These are phyloP conservation scores for Alternaria consortialis DNA, from an alignment of 2,329 filamentous ascomycete genomes.

Conservation along the genomic window DNA sequence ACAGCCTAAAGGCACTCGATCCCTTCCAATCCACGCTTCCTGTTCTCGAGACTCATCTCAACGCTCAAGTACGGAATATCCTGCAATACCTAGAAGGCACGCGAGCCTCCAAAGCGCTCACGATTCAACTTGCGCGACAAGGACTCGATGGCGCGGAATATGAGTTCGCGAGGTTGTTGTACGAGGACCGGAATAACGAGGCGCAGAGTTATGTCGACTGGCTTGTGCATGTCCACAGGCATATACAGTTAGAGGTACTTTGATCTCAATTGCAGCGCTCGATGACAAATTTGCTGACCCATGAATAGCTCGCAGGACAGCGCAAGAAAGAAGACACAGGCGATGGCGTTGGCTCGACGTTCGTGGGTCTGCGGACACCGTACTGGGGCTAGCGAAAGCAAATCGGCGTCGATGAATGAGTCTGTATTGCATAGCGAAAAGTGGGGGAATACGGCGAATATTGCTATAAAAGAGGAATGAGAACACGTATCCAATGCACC, in stretches of 20 bases:
- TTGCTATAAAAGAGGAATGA: constrained; percentile 13
- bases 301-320: constrained; percentile 66
- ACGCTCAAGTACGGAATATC: constrained; percentile 93
- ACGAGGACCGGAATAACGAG: constrained; percentile 97
- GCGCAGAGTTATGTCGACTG: constrained; percentile 98
- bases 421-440: constrained; percentile 43
- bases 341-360: constrained; percentile 44
- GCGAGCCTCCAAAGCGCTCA: constrained; percentile 86
- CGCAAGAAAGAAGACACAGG: constrained; percentile 71
- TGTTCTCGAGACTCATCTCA: constrained; percentile 88
- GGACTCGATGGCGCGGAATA: constrained; percentile 95
- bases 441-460: constrained; percentile 13
- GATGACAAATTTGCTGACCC: constrained; percentile 18
- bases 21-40: constrained; percentile 83
- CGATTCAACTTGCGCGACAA: constrained; percentile 89
- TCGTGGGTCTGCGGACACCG: constrained; percentile 52
- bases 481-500: constrained; percentile 12
- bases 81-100: constrained; percentile 83
- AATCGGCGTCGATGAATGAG: constrained; percentile 11
- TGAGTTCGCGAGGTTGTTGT: constrained; percentile 89
- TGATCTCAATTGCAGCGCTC: background rate
- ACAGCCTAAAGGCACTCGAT: constrained; percentile 77
- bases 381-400: constrained; percentile 48
- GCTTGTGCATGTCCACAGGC: constrained; percentile 93
- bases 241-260: constrained; percentile 82